phyloP scores from a whole-genome alignment of 2,329 filamentous ascomycete species.

The Colletotrichum chrysophilum region DNA sequence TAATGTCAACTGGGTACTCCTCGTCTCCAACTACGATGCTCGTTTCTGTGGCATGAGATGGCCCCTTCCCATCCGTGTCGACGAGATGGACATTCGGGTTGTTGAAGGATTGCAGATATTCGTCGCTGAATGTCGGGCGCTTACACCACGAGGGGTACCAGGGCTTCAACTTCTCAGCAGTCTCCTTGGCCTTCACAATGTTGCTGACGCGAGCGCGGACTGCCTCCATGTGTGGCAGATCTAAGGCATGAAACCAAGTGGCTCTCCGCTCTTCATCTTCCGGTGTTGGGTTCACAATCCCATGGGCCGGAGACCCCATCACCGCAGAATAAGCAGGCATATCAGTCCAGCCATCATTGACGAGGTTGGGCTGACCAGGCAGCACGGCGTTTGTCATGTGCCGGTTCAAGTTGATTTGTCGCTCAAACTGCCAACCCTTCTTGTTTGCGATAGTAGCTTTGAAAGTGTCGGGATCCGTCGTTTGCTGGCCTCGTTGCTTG shows the following conservation, averaged over 20 bases:
- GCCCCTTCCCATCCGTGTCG: conserved; percentile 60
- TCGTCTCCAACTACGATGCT: conserved; percentile 46
- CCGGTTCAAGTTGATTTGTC: conserved; percentile 47
- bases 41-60: neutral
- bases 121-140: conserved; percentile 65
- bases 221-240: conserved; percentile 41
- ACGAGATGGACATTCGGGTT: conserved; percentile 60
- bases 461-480: conserved; percentile 47
- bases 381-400: conserved; percentile 41
- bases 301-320: conserved; percentile 32
- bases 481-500: conserved; percentile 38
- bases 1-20: conserved; percentile 49
- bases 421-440: conserved; percentile 51
- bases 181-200: conserved; percentile 53
- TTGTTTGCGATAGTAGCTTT: conserved; percentile 31
- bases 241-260: neutral
- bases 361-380: conserved; percentile 37
- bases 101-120: conserved; percentile 65
- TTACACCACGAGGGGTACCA: conserved; percentile 70
- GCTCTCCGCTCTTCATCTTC: neutral
- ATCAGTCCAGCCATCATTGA: conserved; percentile 54
- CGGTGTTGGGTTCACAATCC: conserved; percentile 40
- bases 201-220: conserved; percentile 50
- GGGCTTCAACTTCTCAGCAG: conserved; percentile 57
- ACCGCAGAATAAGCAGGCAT: conserved; percentile 43